phyloP scores from a whole-genome alignment of 495 filamentous ascomycete genomes.

The Astrothelium macrocarpum region DNA sequence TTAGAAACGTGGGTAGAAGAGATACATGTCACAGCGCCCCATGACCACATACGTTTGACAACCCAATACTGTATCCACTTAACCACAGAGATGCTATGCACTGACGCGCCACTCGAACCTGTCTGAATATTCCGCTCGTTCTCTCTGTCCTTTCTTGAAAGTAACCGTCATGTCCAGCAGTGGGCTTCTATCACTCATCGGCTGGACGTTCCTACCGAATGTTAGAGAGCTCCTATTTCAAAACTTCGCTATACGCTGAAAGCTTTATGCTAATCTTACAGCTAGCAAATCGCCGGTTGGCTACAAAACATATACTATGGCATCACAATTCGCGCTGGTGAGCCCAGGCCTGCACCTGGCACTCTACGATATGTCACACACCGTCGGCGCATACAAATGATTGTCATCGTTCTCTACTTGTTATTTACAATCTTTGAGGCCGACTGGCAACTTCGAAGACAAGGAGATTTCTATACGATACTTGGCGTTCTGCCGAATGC shows the following conservation, averaged over 20 bases:
- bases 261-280: background rate
- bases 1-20: too few relatives aligned
- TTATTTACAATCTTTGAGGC: constrained; percentile 91
- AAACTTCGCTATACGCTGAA: background rate
- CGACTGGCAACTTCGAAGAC: constrained; percentile 63
- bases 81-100: too few relatives aligned
- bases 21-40: too few relatives aligned
- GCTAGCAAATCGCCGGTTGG: constrained; percentile 43
- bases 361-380: constrained; percentile 58
- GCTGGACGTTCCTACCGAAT: constrained; percentile 23
- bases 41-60: too few relatives aligned
- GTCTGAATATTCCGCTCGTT: too few relatives aligned
- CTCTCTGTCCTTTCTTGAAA: background rate
- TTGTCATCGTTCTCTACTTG: constrained; percentile 73
- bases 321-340: constrained; percentile 83
- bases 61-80: too few relatives aligned
- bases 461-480: constrained; percentile 66
- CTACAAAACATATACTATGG: constrained; percentile 76
- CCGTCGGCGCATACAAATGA: constrained; percentile 69
- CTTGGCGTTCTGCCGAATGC: constrained; percentile 58
- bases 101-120: too few relatives aligned
- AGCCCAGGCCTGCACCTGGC: constrained; percentile 67
- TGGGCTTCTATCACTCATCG: constrained; percentile 18
- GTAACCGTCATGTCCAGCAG: background rate
- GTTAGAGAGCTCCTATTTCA: background rate